These are phyloP conservation scores for Kodamaea plutei DNA, from an alignment of 1,139 yeast genomes.

Conservation along the genomic window DNA sequence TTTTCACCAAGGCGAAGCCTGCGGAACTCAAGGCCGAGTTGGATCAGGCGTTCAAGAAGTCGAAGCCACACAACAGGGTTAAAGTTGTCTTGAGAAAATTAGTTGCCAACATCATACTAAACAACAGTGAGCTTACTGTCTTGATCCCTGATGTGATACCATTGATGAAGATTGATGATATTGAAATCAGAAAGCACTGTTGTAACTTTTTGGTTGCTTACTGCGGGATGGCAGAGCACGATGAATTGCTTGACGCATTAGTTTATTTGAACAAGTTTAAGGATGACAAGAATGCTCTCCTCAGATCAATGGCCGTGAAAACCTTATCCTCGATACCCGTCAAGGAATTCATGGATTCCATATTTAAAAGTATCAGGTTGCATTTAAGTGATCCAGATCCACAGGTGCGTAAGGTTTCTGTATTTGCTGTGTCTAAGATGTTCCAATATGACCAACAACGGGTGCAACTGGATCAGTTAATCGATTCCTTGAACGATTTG, in stretches of 20 bases:
- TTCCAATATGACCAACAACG: conserved; percentile 53
- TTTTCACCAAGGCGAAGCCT: conserved; percentile 43
- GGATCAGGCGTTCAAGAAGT: conserved; percentile 51
- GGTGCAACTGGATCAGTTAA: conserved; percentile 44
- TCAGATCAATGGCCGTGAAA: conserved; percentile 53
- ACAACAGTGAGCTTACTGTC: conserved; percentile 69
- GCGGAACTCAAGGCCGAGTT: conserved; percentile 55
- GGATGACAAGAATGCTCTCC: conserved; percentile 30
- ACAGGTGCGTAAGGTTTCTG: conserved; percentile 64
- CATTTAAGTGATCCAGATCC: conserved; percentile 54
- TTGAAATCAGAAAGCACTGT: conserved; percentile 70
- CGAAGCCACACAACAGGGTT: conserved; percentile 44
- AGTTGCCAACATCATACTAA: conserved; percentile 79
- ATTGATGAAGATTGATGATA: conserved; percentile 59
- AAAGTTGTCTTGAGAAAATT: conserved; percentile 68
- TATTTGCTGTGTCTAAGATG: conserved; percentile 64
- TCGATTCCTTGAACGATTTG: conserved; percentile 54
- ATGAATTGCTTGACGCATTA: conserved; percentile 50
- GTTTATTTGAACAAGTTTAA: conserved; percentile 53
- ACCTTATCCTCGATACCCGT: conserved; percentile 61
- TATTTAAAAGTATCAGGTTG: conserved; percentile 19
- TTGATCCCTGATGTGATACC: conserved; percentile 65
- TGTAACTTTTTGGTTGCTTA: conserved; percentile 58
- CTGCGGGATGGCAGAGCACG: conserved; percentile 49
- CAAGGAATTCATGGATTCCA: conserved; percentile 43